phyloP scores from a whole-genome alignment of 2,329 filamentous ascomycete genomes.

The Hypoxylon sp. region DNA sequence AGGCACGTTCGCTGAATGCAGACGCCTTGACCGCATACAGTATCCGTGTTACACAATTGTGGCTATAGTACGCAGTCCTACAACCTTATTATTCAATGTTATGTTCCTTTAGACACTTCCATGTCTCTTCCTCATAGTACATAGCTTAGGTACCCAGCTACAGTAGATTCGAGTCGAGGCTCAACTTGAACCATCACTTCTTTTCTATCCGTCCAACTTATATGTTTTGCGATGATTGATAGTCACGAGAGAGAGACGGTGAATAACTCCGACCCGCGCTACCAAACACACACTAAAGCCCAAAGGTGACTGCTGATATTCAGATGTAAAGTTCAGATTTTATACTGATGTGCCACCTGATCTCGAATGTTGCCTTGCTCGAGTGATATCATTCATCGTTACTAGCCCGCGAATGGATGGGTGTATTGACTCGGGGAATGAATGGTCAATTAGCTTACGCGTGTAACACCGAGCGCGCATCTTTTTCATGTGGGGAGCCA shows the following conservation, averaged over 20 bases:
- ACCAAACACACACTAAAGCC: neutral
- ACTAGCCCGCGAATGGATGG: conserved; percentile 4
- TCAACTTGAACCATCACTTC: neutral
- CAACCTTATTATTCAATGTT: neutral
- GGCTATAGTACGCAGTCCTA: neutral
- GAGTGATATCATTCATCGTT: conserved; percentile 20
- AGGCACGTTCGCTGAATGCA: conserved; percentile 33
- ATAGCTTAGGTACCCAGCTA: neutral
- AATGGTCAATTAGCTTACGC: conserved; percentile 24
- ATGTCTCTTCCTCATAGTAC: neutral
- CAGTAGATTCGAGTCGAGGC: neutral
- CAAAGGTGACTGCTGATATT: neutral
- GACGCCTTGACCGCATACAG: conserved; percentile 13
- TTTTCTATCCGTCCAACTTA: neutral
- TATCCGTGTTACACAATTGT: conserved; percentile 22
- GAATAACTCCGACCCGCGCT: neutral
- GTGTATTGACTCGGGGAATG: conserved; percentile 8
- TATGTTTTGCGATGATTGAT: neutral
- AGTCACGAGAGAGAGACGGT: neutral
- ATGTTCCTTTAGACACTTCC: neutral
- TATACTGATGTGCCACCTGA: conserved; percentile 25
- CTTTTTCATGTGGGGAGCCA: conserved; percentile 27
- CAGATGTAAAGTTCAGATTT: conserved; percentile 11
- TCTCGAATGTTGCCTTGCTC: conserved; percentile 23
- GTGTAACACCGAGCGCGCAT: conserved; percentile 24